A percentile compares a stretch with the other conserved stretches of the same genome.
These are phyloP conservation scores for Cryphonectria carpinicola DNA, from an alignment of 2,329 filamentous ascomycete genomes.

Conservation along the genomic window DNA sequence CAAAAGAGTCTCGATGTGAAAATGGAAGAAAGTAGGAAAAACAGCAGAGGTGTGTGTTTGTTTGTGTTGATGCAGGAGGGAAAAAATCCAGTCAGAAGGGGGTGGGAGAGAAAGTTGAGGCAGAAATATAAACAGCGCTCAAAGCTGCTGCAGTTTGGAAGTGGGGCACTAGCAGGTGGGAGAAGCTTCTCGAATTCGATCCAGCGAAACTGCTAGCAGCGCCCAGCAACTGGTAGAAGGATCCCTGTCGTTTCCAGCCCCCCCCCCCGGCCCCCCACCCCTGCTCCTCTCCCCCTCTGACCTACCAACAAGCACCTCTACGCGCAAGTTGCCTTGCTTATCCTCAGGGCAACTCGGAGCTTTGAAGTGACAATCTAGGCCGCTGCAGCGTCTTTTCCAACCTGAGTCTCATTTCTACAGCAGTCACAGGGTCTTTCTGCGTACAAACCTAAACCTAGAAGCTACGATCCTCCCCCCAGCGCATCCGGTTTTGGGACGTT, in stretches of 20 bases:
- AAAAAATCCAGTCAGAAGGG: conserved; percentile 15
- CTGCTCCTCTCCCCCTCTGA: background rate
- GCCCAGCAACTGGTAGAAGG: background rate
- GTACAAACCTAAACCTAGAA: background rate
- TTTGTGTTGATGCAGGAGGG: conserved; percentile 23
- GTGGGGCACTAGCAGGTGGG: conserved; percentile 26
- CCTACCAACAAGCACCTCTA: background rate
- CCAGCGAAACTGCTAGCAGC: conserved; percentile 18
- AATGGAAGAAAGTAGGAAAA: conserved; percentile 19
- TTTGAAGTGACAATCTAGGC: background rate
- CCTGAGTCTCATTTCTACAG: background rate
- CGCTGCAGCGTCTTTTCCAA: background rate
- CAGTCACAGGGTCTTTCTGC: background rate
- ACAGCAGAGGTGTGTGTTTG: conserved; percentile 8
- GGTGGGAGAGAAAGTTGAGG: conserved; percentile 19
- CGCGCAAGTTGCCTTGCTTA: background rate
- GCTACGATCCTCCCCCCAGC: background rate
- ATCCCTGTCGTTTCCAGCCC: conserved; percentile 10
- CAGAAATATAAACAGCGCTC: conserved; percentile 28
- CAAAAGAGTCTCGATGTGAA: conserved; percentile 23
- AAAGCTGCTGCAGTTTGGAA: conserved; percentile 16
- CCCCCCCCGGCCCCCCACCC: background rate
- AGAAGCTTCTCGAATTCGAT: conserved; percentile 29
- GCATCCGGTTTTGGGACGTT: conserved; percentile 5
- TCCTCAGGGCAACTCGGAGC: background rate